A percentile compares a stretch with the other conserved stretches of the same genome.
phyloP scores from a whole-genome alignment of 345 rosid species.

The Viola odorata region DNA sequence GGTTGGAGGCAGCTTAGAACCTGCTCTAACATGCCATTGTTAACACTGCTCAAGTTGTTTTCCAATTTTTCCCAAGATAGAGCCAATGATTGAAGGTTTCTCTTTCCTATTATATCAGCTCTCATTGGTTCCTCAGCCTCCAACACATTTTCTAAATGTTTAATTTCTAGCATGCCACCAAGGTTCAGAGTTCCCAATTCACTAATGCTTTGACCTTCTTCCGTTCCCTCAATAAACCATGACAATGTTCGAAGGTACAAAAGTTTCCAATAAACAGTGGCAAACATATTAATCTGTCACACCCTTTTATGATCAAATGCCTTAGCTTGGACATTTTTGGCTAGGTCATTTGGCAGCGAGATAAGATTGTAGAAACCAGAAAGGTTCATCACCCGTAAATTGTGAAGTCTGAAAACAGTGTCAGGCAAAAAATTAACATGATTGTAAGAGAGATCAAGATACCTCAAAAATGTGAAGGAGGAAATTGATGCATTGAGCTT shows the following conservation, averaged over 20 bases:
- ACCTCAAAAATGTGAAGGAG: not conserved
- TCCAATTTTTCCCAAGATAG: not conserved
- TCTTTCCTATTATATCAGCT: too few species aligned
- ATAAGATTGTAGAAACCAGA: not conserved
- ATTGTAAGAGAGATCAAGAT: not conserved
- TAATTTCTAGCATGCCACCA: not conserved
- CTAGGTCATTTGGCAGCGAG: not conserved
- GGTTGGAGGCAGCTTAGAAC: conserved; percentile 9
- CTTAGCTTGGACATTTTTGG: not conserved
- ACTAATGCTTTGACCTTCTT: fast-evolving
- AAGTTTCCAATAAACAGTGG: not conserved
- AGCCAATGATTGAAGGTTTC: not conserved
- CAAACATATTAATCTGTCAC: not conserved
- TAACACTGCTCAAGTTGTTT: too few species aligned
- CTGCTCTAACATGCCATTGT: too few species aligned
- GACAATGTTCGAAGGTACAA: not conserved
- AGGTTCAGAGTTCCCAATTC: not conserved
- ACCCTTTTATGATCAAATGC: not conserved
- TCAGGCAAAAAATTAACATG: not conserved
- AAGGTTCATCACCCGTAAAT: not conserved
- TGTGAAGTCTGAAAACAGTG: not conserved
- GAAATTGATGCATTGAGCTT: not conserved
- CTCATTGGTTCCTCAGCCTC: not conserved
- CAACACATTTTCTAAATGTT: not conserved
- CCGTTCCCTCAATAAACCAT: not conserved